Evolutionary conservation across 106 monocot species (phyloP).

Genomic region (Phalaenopsis aphrodite): DNA sequence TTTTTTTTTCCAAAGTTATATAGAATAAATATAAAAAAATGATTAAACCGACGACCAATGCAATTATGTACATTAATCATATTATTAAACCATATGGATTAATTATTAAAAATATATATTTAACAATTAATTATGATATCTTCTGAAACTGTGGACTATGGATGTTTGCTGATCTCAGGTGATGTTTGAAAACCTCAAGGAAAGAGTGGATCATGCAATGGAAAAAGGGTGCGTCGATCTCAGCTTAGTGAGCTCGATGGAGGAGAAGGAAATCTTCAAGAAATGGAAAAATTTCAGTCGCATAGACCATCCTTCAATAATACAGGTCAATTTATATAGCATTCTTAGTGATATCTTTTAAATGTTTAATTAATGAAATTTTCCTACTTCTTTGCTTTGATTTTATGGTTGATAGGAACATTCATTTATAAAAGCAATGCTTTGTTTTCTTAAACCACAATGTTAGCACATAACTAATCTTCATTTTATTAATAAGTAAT

Average conservation of each 20-base stretch:
- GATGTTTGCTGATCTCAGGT: constrained; percentile 6
- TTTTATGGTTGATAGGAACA: no score
- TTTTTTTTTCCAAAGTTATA: no score
- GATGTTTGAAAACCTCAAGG: constrained; percentile 39
- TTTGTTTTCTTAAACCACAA: no score
- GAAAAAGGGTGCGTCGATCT: constrained; percentile 24
- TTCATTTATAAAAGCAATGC: no score
- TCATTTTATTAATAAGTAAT: no score
- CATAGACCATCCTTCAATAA: constrained; percentile 36
- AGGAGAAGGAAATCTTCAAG: constrained; percentile 20
- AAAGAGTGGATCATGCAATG: constrained; percentile 23
- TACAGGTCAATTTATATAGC: constrained; percentile 23
- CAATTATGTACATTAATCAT: no score
- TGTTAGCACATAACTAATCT: no score
- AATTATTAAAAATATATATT: neutral
- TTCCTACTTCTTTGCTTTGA: no score
- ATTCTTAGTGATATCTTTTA: neutral
- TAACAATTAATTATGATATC: neutral
- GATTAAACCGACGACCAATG: no score
- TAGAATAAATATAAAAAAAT: no score
- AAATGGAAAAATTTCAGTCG: constrained; percentile 36
- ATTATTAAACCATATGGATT: no score
- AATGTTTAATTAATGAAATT: no score
- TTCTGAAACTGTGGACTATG: neutral
- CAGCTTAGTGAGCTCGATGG: constrained; percentile 9